phyloP scores from a whole-genome alignment of 805 yeast species.

The Cyberlindnera mrakii region DNA sequence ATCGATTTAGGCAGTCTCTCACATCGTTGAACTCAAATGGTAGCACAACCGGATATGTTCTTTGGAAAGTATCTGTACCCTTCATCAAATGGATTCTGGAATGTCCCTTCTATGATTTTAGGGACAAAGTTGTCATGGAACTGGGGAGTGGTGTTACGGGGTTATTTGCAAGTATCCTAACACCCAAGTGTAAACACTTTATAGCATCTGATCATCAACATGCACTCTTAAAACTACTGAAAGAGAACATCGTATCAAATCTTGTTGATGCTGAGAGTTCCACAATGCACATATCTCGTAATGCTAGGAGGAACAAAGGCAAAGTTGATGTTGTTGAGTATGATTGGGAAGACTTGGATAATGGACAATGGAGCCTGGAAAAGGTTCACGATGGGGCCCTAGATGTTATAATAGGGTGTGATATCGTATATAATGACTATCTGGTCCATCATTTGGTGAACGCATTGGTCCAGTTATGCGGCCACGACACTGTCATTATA shows the following conservation, averaged over 20 bases:
- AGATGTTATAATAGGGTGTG: slow-evolving; percentile 54
- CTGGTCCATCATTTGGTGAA: slow-evolving; percentile 43
- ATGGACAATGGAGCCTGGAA: slow-evolving; percentile 25
- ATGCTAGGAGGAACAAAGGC: slow-evolving; percentile 2
- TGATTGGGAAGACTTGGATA: slow-evolving; percentile 54
- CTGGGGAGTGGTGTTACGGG: slow-evolving; percentile 62
- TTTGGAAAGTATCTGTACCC: slow-evolving; percentile 49
- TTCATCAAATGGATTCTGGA: slow-evolving; percentile 49
- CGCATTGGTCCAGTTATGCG: slow-evolving; percentile 34
- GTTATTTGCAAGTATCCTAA: slow-evolving; percentile 35
- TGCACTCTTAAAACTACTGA: slow-evolving; percentile 40
- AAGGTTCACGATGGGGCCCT: slow-evolving; percentile 22
- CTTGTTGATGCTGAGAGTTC: slow-evolving; percentile 19
- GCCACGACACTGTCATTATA: slow-evolving; percentile 28
- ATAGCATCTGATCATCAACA: slow-evolving; percentile 57
- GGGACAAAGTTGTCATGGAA: slow-evolving; percentile 36
- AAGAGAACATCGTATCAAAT: slow-evolving; percentile 39
- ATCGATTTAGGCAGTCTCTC: slow-evolving; percentile 28
- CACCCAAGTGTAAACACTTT: slow-evolving; percentile 31
- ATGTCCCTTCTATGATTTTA: slow-evolving; percentile 8
- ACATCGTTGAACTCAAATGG: slow-evolving; percentile 27
- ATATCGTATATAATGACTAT: slow-evolving; percentile 60
- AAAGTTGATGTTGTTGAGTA: slow-evolving; percentile 41
- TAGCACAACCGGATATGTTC: slow-evolving; percentile 54
- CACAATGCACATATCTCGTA: slow-evolving; percentile 13